A percentile compares a stretch with the other conserved stretches of the same genome.
Evolutionary conservation across 2,329 filamentous ascomycete genomes (phyloP).

Genomic region (Huntiella moniliformis): DNA sequence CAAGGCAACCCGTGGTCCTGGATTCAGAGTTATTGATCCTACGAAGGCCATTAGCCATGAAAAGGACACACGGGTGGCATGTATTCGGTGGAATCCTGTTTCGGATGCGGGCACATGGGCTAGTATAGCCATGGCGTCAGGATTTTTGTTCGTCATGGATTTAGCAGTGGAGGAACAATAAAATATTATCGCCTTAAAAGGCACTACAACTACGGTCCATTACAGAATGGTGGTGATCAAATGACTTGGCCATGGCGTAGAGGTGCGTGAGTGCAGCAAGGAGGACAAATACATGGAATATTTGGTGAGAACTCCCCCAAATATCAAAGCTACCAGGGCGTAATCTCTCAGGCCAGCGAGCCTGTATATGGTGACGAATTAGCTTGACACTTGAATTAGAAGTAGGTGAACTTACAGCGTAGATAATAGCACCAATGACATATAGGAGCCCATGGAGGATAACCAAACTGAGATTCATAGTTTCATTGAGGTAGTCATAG

Average conservation of each 20-base stretch:
- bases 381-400: slow-evolving; percentile 3
- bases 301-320: slow-evolving; percentile 83
- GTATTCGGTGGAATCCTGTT: slow-evolving; percentile 51
- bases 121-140: slow-evolving; percentile 46
- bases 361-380: slow-evolving; percentile 22
- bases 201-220: slow-evolving; percentile 31
- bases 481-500: slow-evolving; percentile 40
- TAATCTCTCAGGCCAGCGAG: slow-evolving; percentile 65
- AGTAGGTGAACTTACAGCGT: slow-evolving; percentile 42
- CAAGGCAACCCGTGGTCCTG: slow-evolving; percentile 13
- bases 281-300: slow-evolving; percentile 83
- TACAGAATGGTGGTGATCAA: slow-evolving; percentile 61
- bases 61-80: slow-evolving; percentile 41
- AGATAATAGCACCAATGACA: slow-evolving; percentile 67
- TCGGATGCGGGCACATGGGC: slow-evolving; percentile 46
- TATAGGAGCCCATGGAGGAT: slow-evolving; percentile 67
- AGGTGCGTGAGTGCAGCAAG: slow-evolving; percentile 68
- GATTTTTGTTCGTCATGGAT: slow-evolving; percentile 47
- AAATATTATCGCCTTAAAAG: slow-evolving; percentile 3
- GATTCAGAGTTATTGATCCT: slow-evolving; percentile 17
- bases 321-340: slow-evolving; percentile 71
- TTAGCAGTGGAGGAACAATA: slow-evolving; percentile 29
- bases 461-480: slow-evolving; percentile 68
- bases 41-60: slow-evolving; percentile 37
- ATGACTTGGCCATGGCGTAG: slow-evolving; percentile 62